Evolutionary conservation across 192 early-diverging fungal species (phyloP).

Genomic region (Dissophora globulifera): DNA sequence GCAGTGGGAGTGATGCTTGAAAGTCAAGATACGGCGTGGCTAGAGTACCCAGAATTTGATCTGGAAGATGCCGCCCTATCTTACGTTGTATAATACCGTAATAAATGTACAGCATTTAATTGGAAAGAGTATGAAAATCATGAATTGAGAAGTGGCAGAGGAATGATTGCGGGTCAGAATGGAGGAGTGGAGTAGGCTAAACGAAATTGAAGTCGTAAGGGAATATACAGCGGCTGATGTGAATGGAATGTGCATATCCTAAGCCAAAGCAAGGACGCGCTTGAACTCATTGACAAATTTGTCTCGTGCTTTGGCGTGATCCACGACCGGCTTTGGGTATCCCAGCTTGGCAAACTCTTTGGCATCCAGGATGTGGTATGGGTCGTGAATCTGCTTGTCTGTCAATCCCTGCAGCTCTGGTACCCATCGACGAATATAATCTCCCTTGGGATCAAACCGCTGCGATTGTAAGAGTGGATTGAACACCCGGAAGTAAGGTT

Average conservation of each 20-base stretch:
- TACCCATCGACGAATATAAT: conserved; percentile 70
- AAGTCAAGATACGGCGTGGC: not conserved
- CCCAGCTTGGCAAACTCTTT: conserved; percentile 57
- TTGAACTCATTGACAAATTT: conserved; percentile 62
- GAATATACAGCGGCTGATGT: too few species aligned
- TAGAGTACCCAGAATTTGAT: not conserved
- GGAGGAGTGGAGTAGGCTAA: too few species aligned
- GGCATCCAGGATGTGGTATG: conserved; percentile 31
- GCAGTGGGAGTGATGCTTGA: not conserved
- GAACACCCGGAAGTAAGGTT: conserved; percentile 81
- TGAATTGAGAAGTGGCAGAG: too few species aligned
- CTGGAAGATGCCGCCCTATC: not conserved
- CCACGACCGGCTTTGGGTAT: conserved; percentile 74
- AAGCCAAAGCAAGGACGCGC: conserved; percentile 26
- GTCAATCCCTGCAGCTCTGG: conserved; percentile 63
- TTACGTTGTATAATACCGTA: not conserved
- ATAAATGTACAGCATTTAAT: too few species aligned
- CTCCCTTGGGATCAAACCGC: conserved; percentile 67
- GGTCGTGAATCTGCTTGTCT: conserved; percentile 68
- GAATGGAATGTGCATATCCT: too few species aligned
- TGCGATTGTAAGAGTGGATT: conserved; percentile 63
- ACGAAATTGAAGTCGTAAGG: too few species aligned
- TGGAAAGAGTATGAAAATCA: too few species aligned
- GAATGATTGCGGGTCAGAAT: too few species aligned
- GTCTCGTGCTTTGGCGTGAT: conserved; percentile 66